These are phyloP conservation scores for Lichtheimia corymbifera DNA, from an alignment of 371 early-diverging fungal species.

Conservation along the genomic window DNA sequence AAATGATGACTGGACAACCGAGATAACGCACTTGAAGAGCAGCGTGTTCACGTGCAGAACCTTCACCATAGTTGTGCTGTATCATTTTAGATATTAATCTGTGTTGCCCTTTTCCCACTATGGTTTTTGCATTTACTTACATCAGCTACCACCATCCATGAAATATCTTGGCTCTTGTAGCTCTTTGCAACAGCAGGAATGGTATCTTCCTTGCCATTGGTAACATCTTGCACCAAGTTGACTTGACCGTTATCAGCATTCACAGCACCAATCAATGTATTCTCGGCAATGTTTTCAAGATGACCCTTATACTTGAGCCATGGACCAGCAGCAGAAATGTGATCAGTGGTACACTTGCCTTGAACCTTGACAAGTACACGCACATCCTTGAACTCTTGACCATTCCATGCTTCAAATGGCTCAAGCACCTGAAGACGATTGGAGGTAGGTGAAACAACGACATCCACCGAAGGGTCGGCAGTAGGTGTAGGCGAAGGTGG, in stretches of 20 bases:
- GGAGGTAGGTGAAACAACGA: slow-evolving; percentile 74
- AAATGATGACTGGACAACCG: slow-evolving; percentile 88
- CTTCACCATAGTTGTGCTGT: slow-evolving; percentile 96
- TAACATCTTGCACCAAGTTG: slow-evolving; percentile 76
- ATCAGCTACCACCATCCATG: slow-evolving; percentile 94
- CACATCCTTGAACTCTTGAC: slow-evolving; percentile 75
- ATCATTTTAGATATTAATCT: neutral
- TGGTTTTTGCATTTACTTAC: slow-evolving; percentile 32
- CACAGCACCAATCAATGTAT: slow-evolving; percentile 94
- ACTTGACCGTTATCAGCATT: slow-evolving; percentile 91
- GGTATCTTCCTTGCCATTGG: slow-evolving; percentile 69
- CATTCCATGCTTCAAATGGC: slow-evolving; percentile 80
- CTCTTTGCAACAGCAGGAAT: slow-evolving; percentile 90
- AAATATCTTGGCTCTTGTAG: slow-evolving; percentile 79
- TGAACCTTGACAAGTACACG: slow-evolving; percentile 88
- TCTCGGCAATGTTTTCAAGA: slow-evolving; percentile 94
- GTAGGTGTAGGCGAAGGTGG: slow-evolving; percentile 62
- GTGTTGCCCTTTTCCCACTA: too few relatives aligned
- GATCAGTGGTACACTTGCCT: slow-evolving; percentile 98
- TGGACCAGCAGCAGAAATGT: slow-evolving; percentile 94
- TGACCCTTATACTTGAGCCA: slow-evolving; percentile 98
- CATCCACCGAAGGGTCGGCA: slow-evolving; percentile 55
- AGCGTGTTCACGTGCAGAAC: slow-evolving; percentile 97
- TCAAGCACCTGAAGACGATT: slow-evolving; percentile 85
- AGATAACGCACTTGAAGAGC: slow-evolving; percentile 93